A percentile compares a stretch with the other conserved stretches of the same genome.
Evolutionary conservation across 2,329 filamentous ascomycete genomes (phyloP).

Genomic region (Cadophora malorum): DNA sequence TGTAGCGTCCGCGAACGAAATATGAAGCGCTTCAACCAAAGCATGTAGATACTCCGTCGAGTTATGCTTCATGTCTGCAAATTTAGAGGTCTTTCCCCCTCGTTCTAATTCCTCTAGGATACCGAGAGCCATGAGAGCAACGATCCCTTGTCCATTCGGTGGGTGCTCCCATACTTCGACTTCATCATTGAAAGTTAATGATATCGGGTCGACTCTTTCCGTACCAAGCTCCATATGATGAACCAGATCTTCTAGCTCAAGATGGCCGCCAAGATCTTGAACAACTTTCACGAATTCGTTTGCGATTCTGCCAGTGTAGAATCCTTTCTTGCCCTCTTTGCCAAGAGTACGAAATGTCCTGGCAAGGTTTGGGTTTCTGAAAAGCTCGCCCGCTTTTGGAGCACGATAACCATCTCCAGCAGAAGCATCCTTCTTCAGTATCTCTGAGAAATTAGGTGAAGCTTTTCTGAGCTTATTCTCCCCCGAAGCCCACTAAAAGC

Average conservation of each 20-base stretch:
- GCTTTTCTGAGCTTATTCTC: conserved; percentile 55
- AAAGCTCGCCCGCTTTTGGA: conserved; percentile 81
- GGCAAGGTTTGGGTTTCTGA: conserved; percentile 83
- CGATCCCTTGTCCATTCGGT: conserved; percentile 93
- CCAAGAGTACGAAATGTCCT: conserved; percentile 81
- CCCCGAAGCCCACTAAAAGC: conserved; percentile 5
- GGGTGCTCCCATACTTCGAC: conserved; percentile 94
- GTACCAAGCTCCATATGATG: conserved; percentile 75
- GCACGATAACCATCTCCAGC: conserved; percentile 74
- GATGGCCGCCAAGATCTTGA: conserved; percentile 73
- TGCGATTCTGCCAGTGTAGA: conserved; percentile 85
- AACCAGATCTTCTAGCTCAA: conserved; percentile 80
- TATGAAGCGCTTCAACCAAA: conserved; percentile 83
- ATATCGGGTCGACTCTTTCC: conserved; percentile 84
- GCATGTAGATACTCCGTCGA: conserved; percentile 80
- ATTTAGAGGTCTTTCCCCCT: conserved; percentile 73
- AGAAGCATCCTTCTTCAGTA: conserved; percentile 79
- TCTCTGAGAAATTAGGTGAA: conserved; percentile 85
- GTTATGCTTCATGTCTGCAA: conserved; percentile 77
- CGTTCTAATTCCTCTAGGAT: conserved; percentile 87
- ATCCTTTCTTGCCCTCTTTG: conserved; percentile 84
- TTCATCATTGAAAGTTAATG: conserved; percentile 69
- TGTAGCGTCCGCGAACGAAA: conserved; percentile 85
- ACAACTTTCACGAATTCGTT: conserved; percentile 81
- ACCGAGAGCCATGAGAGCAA: conserved; percentile 90